Evolutionary conservation across 2,329 filamentous ascomycete genomes (phyloP), one percentile per base, ranked within the genome.

Genomic region (Aureobasidium pullulans): DNA sequence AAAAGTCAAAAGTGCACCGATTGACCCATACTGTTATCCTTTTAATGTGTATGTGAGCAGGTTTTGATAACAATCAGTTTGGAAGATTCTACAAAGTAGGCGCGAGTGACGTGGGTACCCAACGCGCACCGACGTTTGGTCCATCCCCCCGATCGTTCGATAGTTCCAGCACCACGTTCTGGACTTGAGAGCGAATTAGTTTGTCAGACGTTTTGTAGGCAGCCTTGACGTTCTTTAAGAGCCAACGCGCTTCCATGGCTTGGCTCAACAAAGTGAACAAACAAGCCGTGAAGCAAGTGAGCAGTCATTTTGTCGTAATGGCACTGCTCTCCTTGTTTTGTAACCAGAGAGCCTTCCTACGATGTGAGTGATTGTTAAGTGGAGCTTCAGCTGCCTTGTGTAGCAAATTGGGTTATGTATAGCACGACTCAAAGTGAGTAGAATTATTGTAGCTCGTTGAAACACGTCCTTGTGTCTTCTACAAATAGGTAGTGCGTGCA

Each of bases 51-150:
- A 36, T 23, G 31, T 19, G 43, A 48, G 44, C 42, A 46, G 53
- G 43, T 43, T 48, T 48, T 39, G 54, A 40, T 32, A 57, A 48
- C 54, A 47, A 23, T 43, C 23, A 28, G 36, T 9, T 57, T 57
- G 28, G 37, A 43, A 57, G 54, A 54, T 54, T 54, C 50, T 54
- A 54, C 50, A 44, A 54, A 37, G 37, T 43, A 43, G 50, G 47
- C 32, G 47, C 49, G 16, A 23, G 39, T 57, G 54, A 57, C 54
- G 54, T 36, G n/a, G 8, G 11, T 32, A 32, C 29, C 44, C 44
- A 48, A 48, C 44, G 36, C 36, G 48, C 36, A 40, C 46, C 46
- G 46, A 49, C 46, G 46, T 16, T 52, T 40, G 13, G 19, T 19
- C 19, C 36, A 50, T 48, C 34, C 23, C 23, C 23, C 3, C 23